Evolutionary conservation across 495 filamentous ascomycete species (phyloP), one percentile per base, ranked within the genome.

Genomic region (Achaetomiella virescens): DNA sequence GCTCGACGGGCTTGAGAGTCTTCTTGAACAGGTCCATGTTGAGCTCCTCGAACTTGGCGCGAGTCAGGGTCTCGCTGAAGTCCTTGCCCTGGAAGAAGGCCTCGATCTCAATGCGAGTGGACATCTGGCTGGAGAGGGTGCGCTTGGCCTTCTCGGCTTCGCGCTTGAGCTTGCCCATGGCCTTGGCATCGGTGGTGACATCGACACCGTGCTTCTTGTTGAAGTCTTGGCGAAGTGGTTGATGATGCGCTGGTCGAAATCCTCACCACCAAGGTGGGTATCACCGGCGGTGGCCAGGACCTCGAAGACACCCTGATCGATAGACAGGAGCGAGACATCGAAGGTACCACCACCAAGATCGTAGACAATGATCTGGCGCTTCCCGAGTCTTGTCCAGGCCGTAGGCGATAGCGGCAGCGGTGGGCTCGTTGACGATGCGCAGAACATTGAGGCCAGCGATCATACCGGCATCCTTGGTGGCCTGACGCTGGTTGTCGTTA

Each of bases 61-160:
- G 89, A 69, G 93, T 97, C 46, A 98, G 83, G 55, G 91, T 97
- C 84, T 97, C 93, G 52, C 89, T 95, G 81, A 99, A 97, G 74
- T 99, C 95, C 65, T 95, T 85, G 76, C 95, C 95, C 60, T 93
- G 84, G 77, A 89, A 87, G 85, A 99, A 95, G 60, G 91, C 85
- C 74, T 99, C 95, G 59, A 99, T 97, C 75, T 99, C 95, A 62
- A 99, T 88, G 66, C 91, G 89, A 63, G 91, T 93, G 60, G 91
- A 93, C 90, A 93, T 97, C 79, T 96, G 91, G 67, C 90, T 95
- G 70, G 95, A 97, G 47, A 99, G 85, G 61, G 91, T 97, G 70
- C 95, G 89, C 88, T 99, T 99, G 75, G 95, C 95, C 84, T 97
- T 97, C 80, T 99, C 93, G 66, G 96, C 93, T 75, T 97, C 95